These are phyloP conservation scores for Lichtheimia corymbifera DNA, from an alignment of 371 early-diverging fungal species.

Conservation along the genomic window DNA sequence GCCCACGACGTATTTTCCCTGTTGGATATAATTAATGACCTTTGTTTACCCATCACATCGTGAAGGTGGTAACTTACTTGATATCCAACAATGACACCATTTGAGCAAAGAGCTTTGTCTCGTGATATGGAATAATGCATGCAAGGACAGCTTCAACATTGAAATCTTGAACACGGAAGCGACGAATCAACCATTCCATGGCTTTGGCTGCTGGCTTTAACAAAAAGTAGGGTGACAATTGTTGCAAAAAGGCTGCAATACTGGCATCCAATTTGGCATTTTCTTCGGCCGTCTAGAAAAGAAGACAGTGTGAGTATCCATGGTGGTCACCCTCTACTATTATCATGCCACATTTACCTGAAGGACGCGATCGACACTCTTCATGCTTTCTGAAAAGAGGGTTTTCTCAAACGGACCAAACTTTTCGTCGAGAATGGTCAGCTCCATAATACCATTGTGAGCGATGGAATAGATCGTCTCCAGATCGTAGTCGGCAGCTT, in stretches of 20 bases:
- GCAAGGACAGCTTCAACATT: slow-evolving; percentile 80
- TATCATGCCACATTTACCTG: slow-evolving; percentile 37
- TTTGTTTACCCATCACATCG: not conserved
- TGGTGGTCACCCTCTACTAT: not conserved
- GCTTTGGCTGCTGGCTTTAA: slow-evolving; percentile 82
- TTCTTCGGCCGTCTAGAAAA: slow-evolving; percentile 71
- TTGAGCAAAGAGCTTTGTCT: slow-evolving; percentile 83
- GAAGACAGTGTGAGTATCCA: not conserved
- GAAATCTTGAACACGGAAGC: slow-evolving; percentile 87
- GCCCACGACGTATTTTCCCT: slow-evolving; percentile 68
- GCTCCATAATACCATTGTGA: slow-evolving; percentile 77
- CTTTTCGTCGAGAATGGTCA: slow-evolving; percentile 63
- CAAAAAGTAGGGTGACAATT: slow-evolving; percentile 83
- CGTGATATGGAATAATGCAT: slow-evolving; percentile 90
- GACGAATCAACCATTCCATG: slow-evolving; percentile 91
- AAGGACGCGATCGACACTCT: slow-evolving; percentile 77
- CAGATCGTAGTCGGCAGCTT: slow-evolving; percentile 88
- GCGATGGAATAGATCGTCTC: slow-evolving; percentile 89
- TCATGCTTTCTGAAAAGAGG: slow-evolving; percentile 82
- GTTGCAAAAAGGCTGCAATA: slow-evolving; percentile 72
- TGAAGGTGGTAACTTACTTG: slow-evolving; percentile 42
- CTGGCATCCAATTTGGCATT: slow-evolving; percentile 79
- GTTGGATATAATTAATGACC: not conserved
- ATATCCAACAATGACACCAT: slow-evolving; percentile 74
- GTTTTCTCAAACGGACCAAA: slow-evolving; percentile 76